phyloP scores from a whole-genome alignment of 140 eudicot species.

The Ambrosia hybrid region DNA sequence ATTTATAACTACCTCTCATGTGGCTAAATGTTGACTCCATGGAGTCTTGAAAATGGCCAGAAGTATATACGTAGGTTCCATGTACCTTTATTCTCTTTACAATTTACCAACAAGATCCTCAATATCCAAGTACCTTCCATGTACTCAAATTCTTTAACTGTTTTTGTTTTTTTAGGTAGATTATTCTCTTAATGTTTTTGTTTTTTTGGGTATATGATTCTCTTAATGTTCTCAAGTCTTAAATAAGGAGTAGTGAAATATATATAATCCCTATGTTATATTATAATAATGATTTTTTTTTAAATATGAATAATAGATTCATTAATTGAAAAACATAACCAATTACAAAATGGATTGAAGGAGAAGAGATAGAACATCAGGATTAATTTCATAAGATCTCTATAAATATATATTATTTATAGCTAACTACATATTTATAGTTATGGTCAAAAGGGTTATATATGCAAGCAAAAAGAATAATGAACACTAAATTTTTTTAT shows the following conservation, averaged over 20 bases:
- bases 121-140: background rate
- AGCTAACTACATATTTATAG: background rate
- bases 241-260: too few species aligned
- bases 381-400: background rate
- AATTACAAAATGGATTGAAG: background rate
- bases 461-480: background rate
- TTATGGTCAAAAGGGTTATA: background rate
- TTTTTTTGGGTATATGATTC: too few species aligned
- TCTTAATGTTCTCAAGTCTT: background rate
- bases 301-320: too few species aligned
- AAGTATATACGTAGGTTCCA: background rate
- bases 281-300: too few species aligned
- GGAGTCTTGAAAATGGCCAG: background rate
- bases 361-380: background rate
- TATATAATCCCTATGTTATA: too few species aligned
- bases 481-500: background rate
- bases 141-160: too few species aligned
- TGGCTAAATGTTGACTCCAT: background rate
- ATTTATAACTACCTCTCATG: background rate
- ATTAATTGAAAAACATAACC: too few species aligned
- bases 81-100: background rate
- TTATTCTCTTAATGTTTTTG: too few species aligned
- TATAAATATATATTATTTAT: too few species aligned
- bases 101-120: background rate
- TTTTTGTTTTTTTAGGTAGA: too few species aligned